Evolutionary conservation across 2,329 filamentous ascomycete species (phyloP).

Genomic region (Sphaceloma murrayae): DNA sequence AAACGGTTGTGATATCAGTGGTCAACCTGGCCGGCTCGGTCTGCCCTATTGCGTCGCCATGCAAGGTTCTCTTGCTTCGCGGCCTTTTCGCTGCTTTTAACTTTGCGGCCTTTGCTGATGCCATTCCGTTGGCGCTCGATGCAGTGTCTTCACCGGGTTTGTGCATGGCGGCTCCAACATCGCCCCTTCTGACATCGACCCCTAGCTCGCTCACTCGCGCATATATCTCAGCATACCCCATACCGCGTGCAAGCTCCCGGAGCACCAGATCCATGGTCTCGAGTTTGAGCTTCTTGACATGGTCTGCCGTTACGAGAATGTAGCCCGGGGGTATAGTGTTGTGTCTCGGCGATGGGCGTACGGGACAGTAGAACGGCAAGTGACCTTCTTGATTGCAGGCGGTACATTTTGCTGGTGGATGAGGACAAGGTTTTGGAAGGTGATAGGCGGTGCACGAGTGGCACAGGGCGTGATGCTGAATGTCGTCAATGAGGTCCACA

Average conservation of each 20-base stretch:
- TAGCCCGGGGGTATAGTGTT: background rate
- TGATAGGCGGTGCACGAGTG: constrained; percentile 18
- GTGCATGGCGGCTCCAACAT: no score
- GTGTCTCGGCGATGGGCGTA: background rate
- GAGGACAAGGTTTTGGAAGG: constrained; percentile 15
- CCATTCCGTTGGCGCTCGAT: no score
- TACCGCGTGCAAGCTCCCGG: background rate
- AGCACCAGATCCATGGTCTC: background rate
- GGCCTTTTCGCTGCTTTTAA: no score
- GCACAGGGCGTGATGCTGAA: constrained; percentile 16
- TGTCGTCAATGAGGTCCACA: no score
- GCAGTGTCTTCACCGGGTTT: no score
- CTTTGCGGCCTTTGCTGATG: no score
- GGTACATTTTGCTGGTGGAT: constrained; percentile 2
- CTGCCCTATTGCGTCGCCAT: no score
- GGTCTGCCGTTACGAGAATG: background rate
- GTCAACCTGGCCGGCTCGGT: no score
- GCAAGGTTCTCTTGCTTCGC: no score
- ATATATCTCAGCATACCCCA: background rate
- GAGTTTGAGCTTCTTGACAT: background rate
- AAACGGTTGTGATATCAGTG: no score
- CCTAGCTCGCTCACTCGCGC: background rate
- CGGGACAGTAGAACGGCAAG: constrained; percentile 15
- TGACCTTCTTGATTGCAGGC: constrained; percentile 16
- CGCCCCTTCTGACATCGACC: background rate